Percentiles rank a stretch among this genome's conserved stretches.
Evolutionary conservation across 1,139 yeast species (phyloP).

Genomic region (Candida anutae): DNA sequence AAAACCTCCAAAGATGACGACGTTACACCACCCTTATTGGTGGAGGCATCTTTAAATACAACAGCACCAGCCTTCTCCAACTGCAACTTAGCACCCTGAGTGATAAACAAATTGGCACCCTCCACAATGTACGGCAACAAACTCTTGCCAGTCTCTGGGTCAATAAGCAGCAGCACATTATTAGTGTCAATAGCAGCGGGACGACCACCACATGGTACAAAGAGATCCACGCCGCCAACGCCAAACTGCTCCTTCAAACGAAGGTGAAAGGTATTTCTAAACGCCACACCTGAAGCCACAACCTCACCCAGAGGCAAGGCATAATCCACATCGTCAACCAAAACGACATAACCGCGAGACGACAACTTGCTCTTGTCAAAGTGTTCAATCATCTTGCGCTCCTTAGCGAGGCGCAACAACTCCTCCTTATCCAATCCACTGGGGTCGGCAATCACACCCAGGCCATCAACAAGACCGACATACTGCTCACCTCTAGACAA

Average conservation of each 20-base stretch:
- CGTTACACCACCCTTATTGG: conserved; percentile 98
- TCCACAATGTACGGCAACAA: conserved; percentile 86
- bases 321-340: conserved; percentile 80
- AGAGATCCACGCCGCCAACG: conserved; percentile 56
- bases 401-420: conserved; percentile 68
- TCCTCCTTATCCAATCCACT: conserved; percentile 78
- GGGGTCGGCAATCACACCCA: conserved; percentile 92
- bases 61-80: conserved; percentile 83
- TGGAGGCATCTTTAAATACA: conserved; percentile 91
- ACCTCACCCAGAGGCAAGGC: conserved; percentile 68
- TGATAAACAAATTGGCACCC: conserved; percentile 93
- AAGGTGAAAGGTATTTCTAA: conserved; percentile 87
- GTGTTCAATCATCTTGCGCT: conserved; percentile 66
- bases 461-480: conserved; percentile 89
- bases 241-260: conserved; percentile 60
- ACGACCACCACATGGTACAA: conserved; percentile 99
- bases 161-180: conserved; percentile 68
- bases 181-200: conserved; percentile 92
- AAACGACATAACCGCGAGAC: conserved; percentile 67
- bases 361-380: conserved; percentile 66
- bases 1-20: conserved; percentile 93
- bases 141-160: conserved; percentile 67
- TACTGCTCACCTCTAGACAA: conserved; percentile 76
- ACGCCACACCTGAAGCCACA: conserved; percentile 80
- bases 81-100: conserved; percentile 85